These are phyloP conservation scores for Boletus barrowsii DNA, from an alignment of 768 basidiomycete species.

Conservation along the genomic window DNA sequence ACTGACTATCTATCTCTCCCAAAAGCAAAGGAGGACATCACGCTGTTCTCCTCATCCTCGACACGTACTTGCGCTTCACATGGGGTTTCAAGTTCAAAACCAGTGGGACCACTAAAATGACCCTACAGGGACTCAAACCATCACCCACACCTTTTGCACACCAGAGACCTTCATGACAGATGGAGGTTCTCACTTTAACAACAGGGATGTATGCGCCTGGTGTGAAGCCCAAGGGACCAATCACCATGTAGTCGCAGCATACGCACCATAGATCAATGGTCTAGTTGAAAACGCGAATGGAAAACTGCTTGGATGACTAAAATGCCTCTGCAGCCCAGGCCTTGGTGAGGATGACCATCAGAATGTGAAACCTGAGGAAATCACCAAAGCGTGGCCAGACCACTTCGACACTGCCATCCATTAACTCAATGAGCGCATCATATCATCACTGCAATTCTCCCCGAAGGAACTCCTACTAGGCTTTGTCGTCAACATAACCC, in stretches of 20 bases:
- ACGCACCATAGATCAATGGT: constrained; percentile 42
- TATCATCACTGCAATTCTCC: neutral
- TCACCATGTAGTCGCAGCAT: constrained; percentile 26
- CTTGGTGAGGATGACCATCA: constrained; percentile 21
- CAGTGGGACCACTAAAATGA: constrained; percentile 27
- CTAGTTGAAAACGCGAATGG: constrained; percentile 35
- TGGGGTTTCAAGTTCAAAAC: constrained; percentile 33
- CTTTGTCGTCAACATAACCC: neutral
- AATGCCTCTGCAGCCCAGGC: constrained; percentile 33
- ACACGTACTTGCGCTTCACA: constrained; percentile 26
- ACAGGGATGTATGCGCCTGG: constrained; percentile 25
- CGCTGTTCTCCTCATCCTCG: constrained; percentile 27
- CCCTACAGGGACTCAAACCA: constrained; percentile 16
- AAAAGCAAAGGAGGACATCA: constrained; percentile 32
- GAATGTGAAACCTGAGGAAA: neutral
- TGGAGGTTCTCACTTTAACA: constrained; percentile 37
- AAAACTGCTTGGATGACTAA: constrained; percentile 26
- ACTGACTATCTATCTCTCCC: constrained; percentile 36
- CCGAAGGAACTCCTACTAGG: neutral
- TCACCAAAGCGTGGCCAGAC: neutral
- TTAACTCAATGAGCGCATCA: neutral
- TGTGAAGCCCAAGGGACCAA: constrained; percentile 23
- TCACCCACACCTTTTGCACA: constrained; percentile 20
- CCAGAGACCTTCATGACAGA: constrained; percentile 38
- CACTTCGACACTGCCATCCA: neutral